A percentile compares a stretch with the other conserved stretches of the same genome.
Conservation (phyloP, 208 protist species). For the Blechomonas ayalai region DNA sequence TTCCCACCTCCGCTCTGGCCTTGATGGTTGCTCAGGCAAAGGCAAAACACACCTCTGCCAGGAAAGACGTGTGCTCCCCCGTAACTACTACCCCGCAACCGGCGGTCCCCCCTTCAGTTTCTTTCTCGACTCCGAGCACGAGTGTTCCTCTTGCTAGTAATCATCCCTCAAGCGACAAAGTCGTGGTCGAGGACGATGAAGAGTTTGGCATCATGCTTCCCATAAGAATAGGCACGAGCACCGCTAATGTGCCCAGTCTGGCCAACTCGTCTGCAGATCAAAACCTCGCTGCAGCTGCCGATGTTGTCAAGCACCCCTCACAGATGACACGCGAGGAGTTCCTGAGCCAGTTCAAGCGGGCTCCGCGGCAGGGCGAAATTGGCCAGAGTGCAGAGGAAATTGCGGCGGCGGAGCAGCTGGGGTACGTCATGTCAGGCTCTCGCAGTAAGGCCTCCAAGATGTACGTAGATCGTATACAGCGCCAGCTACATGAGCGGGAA, state of each 20-base stretch:
- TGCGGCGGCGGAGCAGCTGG: constrained; percentile 66
- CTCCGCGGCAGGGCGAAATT: constrained; percentile 79
- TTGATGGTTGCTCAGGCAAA: constrained; percentile 41
- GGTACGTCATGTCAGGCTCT: constrained; percentile 90
- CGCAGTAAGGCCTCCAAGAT: constrained; percentile 70
- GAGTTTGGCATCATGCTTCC: constrained; percentile 33
- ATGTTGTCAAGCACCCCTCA: constrained; percentile 65
- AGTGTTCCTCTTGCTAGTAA: constrained; percentile 1
- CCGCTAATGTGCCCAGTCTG: neutral
- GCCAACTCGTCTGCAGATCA: neutral
- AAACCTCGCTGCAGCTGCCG: neutral
- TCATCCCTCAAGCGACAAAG: neutral
- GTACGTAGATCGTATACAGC: constrained; percentile 82
- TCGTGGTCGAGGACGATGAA: constrained; percentile 21
- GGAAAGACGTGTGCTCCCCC: too few species aligned
- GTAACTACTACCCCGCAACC: too few species aligned
- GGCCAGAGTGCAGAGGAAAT: constrained; percentile 77
- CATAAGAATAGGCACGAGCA: neutral
- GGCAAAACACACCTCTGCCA: too few species aligned
- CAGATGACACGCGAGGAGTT: constrained; percentile 88
- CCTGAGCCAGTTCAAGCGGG: constrained; percentile 80
- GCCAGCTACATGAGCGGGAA: constrained; percentile 86
- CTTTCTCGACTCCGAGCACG: neutral
- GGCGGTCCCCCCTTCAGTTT: too few species aligned
- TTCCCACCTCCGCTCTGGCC: constrained; percentile 17